Evolutionary conservation across 2,329 filamentous ascomycete genomes (phyloP).

Genomic region (Truncatella angustata): DNA sequence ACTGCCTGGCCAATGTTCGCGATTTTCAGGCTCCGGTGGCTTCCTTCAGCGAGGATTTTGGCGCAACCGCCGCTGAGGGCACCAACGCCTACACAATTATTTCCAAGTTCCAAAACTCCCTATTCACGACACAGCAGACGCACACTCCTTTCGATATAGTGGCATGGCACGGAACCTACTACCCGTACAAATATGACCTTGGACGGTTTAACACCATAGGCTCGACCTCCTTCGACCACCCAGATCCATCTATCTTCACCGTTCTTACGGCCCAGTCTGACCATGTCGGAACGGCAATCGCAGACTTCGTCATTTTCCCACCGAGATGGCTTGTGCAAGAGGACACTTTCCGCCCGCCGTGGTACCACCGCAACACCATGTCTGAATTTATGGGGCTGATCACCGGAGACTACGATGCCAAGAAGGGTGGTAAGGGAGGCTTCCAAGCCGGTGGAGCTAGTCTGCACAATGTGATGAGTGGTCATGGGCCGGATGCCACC

Average conservation of each 20-base stretch:
- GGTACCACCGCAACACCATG: slow-evolving; percentile 59
- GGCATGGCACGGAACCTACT: slow-evolving; percentile 71
- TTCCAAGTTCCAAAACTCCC: slow-evolving; percentile 59
- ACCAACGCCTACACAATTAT: slow-evolving; percentile 43
- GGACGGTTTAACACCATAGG: slow-evolving; percentile 67
- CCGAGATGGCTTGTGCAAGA: slow-evolving; percentile 60
- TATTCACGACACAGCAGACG: slow-evolving; percentile 59
- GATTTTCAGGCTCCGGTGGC: slow-evolving; percentile 67
- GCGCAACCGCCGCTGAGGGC: slow-evolving; percentile 29
- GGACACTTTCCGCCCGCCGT: slow-evolving; percentile 60
- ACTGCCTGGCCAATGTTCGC: slow-evolving; percentile 59
- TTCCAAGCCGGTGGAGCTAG: slow-evolving; percentile 48
- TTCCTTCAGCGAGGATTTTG: slow-evolving; percentile 53
- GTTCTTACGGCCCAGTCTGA: slow-evolving; percentile 56
- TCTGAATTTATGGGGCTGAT: slow-evolving; percentile 54
- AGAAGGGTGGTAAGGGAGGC: slow-evolving; percentile 44
- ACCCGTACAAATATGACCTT: slow-evolving; percentile 70
- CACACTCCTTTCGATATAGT: slow-evolving; percentile 70
- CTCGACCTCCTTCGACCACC: slow-evolving; percentile 65
- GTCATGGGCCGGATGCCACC: slow-evolving; percentile 50
- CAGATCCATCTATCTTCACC: slow-evolving; percentile 67
- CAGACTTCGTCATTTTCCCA: slow-evolving; percentile 63
- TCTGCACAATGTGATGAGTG: slow-evolving; percentile 62
- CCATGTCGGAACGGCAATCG: slow-evolving; percentile 50
- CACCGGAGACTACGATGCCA: slow-evolving; percentile 47